A percentile compares a stretch with the other conserved stretches of the same genome.
These are phyloP conservation scores for Penicilliopsis zonata DNA, from an alignment of 495 filamentous ascomycete species.

Conservation along the genomic window DNA sequence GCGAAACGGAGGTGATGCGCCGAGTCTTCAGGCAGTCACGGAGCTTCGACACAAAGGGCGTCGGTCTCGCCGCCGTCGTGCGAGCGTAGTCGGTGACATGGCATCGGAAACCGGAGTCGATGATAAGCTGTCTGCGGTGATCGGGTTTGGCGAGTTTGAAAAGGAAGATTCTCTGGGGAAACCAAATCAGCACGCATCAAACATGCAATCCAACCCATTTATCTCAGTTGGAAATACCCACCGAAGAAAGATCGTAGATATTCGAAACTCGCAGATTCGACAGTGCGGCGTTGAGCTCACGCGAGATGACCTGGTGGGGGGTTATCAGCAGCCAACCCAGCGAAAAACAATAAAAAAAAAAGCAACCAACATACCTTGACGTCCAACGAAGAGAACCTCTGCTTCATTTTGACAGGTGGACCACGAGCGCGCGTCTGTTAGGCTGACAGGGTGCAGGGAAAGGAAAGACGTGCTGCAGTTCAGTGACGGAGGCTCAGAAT, in stretches of 20 bases:
- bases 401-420: constrained; percentile 65
- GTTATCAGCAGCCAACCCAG: too few relatives aligned
- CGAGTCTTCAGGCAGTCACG: constrained; percentile 83
- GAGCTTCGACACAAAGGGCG: constrained; percentile 67
- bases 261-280: constrained; percentile 75
- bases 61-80: constrained; percentile 70
- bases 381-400: constrained; percentile 89
- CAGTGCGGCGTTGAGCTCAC: constrained; percentile 71
- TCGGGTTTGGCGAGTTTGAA: constrained; percentile 85
- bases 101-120: constrained; percentile 93
- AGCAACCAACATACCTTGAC: constrained; percentile 48
- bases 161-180: constrained; percentile 70
- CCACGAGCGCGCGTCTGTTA: background rate
- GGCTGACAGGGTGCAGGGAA: constrained; percentile 6
- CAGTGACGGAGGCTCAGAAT: background rate
- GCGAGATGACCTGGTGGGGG: constrained; percentile 65
- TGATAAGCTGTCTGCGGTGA: constrained; percentile 71
- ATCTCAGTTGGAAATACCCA: too few relatives aligned
- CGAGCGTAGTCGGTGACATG: constrained; percentile 85
- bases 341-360: too few relatives aligned
- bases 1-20: constrained; percentile 64
- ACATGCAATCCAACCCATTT: too few relatives aligned
- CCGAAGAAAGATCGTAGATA: constrained; percentile 87
- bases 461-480: constrained; percentile 1
- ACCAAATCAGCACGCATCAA: background rate